Base-by-base conservation (phyloP, 768 basidiomycete species). In the Xerocomus potaroensis region DNA sequence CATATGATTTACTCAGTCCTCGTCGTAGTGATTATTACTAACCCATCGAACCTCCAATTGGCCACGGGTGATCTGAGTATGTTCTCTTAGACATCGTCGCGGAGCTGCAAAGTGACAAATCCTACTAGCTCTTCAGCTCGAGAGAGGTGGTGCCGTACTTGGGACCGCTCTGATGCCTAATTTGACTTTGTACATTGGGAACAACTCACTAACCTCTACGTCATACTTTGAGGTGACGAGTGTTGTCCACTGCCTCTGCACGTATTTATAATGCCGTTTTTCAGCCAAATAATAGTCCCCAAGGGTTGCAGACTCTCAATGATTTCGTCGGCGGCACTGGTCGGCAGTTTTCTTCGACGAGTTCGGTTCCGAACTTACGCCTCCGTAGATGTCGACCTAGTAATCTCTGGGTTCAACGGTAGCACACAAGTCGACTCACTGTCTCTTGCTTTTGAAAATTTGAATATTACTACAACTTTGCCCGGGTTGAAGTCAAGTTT, bases 41-140 rank as follows among this genome's bases (percentile, higher is more conserved):
- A 89, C 59, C 86, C 84, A 10, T 84, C 81, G 6, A 83, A 76
- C 57, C 69, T 89, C 42, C 74, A 81, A 48, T 65, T 89, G 19
- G 58, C 69, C 8, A 75, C 74, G 3, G 85, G 84, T 14, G 81
- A 87, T 56, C 59, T 87, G 45, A 75, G 83, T 84, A 54, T 49
- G 80, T 66, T 32, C 40, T 48, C 33, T 24, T 32, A 34, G 11
- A 23, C 4, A 36, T 26, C 30, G 21, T 41, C 3, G 5, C 12
- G 22, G 8, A 24, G 22, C 24, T 19, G 1, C 26, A 30, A 7
- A 23, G 18, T 45, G 12, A 54, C 16, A 7, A 14, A 16, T 34
- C 47, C 11, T 8, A 32, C 27, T 40, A 84, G 84, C 68, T 22
- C 68, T 88, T 48, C 78, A 81, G 47, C 69, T 88, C 21, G 65